Evolutionary conservation across 257 asterid species (phyloP).

Genomic region (Thymus mandschuricus): DNA sequence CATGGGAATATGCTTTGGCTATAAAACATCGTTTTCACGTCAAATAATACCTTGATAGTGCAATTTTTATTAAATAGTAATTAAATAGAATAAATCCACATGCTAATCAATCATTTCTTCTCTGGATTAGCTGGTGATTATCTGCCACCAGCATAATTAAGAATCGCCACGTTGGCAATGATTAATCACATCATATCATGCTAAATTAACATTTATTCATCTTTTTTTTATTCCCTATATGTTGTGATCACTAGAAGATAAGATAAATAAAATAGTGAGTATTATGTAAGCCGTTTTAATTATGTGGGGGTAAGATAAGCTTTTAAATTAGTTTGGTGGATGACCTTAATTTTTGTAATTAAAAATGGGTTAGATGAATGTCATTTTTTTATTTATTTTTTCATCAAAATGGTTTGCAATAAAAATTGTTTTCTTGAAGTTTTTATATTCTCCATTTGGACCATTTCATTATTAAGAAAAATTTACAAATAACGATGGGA

Average conservation of each 20-base stretch:
- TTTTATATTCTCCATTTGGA: too few species aligned
- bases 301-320: slow-evolving; percentile 24
- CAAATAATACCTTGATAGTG: slow-evolving; percentile 27
- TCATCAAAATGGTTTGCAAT: too few species aligned
- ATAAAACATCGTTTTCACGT: slow-evolving; percentile 23
- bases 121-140: slow-evolving; percentile 22
- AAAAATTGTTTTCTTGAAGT: too few species aligned
- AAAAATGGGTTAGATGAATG: not conserved
- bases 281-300: slow-evolving; percentile 16
- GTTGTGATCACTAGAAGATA: slow-evolving; percentile 28
- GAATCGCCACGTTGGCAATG: slow-evolving; percentile 31
- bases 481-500: too few species aligned
- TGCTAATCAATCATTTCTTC: slow-evolving; percentile 25
- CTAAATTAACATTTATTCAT: slow-evolving; percentile 15
- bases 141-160: slow-evolving; percentile 18
- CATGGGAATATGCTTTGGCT: slow-evolving; percentile 4
- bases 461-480: too few species aligned
- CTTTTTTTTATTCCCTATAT: not conserved
- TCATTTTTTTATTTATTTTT: too few species aligned
- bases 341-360: not conserved
- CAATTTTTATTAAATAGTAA: not conserved
- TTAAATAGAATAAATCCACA: not conserved
- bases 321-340: slow-evolving; percentile 19
- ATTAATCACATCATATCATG: slow-evolving; percentile 21
- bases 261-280: slow-evolving; percentile 24